phyloP scores from a whole-genome alignment of 495 filamentous ascomycete species.

The Penicillium angulare region DNA sequence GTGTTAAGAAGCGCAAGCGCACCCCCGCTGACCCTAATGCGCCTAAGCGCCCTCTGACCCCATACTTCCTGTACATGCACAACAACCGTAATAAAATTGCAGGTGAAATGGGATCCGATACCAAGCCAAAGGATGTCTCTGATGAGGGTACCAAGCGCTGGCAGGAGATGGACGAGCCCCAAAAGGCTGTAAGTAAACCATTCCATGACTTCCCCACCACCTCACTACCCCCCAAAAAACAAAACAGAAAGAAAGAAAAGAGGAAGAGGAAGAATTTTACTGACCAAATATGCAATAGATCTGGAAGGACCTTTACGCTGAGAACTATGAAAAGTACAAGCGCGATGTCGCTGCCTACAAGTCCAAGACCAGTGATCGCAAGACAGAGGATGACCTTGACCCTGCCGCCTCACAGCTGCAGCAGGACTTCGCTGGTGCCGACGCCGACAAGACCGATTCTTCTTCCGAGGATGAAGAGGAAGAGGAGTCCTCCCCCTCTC shows the following conservation, averaged over 20 bases:
- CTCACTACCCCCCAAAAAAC: not conserved
- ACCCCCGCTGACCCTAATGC: conserved; percentile 83
- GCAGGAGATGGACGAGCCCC: conserved; percentile 65
- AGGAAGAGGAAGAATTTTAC: not conserved
- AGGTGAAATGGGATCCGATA: conserved; percentile 65
- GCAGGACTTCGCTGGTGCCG: conserved; percentile 53
- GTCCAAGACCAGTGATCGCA: conserved; percentile 34
- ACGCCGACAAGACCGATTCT: conserved; percentile 24
- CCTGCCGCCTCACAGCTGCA: conserved; percentile 55
- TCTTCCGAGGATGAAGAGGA: conserved; percentile 37
- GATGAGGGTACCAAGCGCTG: conserved; percentile 81
- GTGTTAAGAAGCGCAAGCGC: conserved; percentile 85
- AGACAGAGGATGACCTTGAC: conserved; percentile 48
- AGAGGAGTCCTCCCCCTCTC: conserved; percentile 43
- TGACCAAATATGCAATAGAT: conserved; percentile 42
- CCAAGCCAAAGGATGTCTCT: conserved; percentile 74
- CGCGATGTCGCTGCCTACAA: conserved; percentile 73
- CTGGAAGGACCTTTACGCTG: conserved; percentile 72
- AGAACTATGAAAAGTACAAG: conserved; percentile 74
- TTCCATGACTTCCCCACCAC: too few relatives aligned
- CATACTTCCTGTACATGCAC: conserved; percentile 92
- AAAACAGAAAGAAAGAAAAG: not conserved
- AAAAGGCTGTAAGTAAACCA: conserved; percentile 67
- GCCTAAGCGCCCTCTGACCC: conserved; percentile 88
- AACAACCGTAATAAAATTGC: conserved; percentile 75